Evolutionary conservation across 192 early-diverging fungal genomes (phyloP), one percentile per base, ranked within the genome.

Genomic region (Dispira simplex): DNA sequence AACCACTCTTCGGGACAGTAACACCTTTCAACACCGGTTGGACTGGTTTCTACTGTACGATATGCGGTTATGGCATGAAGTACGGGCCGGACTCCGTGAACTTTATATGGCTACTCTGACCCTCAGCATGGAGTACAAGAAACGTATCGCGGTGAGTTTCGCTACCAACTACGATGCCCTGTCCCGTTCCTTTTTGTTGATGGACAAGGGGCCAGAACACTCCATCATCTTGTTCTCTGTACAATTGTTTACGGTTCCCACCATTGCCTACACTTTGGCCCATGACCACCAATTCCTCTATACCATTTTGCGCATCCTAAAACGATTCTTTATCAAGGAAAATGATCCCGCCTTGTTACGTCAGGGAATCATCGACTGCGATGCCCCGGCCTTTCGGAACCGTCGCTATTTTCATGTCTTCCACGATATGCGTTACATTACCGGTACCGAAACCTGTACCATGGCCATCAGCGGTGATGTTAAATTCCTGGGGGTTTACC

Each of bases 211-310:
- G 43, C 86, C 88, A 2, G 92, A 95, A 63, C 85, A 91, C 58
- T 93, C 91, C 4, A 88, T 98, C 63, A 84, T 97, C 27, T 81
- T 89, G 26, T 88, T 95, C 60, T 91, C 92, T 5, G 90, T 98
- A 12, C 95, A 98, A 73, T 73, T 96, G 21, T 91, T 95, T 68
- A 95, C 96, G 0, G 88, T 93, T 0, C 92, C 92, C 0, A 89
- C 89, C 4, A 84, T 97, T 46, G 88, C 92, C 3, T 79, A 87
- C 10, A 77, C 91, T 63, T 72, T 98, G 23, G 83, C 90, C 10
- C 81, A 81, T 65, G 70, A 87, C 72, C 83, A 93, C 57, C 79
- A 84, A 46, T 86, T 95, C 58, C 73, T 95, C 67, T 79, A 82
- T 44, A 83, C 84, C 55, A 83, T 95, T 8, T 83, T 91, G 57